phyloP scores from a whole-genome alignment of 495 filamentous ascomycete species.

The Entonaema liquescens region DNA sequence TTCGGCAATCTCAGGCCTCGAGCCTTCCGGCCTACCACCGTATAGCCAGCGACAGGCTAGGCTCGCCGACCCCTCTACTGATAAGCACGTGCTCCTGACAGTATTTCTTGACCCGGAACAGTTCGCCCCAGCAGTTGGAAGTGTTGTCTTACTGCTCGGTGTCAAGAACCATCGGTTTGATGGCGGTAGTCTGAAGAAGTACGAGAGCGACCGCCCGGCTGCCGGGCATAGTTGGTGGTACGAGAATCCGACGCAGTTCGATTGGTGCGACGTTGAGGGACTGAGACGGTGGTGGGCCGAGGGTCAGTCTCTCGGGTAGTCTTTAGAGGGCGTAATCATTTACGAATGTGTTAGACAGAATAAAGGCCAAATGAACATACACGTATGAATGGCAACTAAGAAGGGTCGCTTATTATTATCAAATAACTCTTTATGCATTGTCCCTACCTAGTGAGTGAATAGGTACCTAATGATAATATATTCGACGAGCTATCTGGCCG shows the following conservation, averaged over 20 bases:
- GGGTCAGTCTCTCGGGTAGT: conserved; percentile 2
- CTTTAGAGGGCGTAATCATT: not conserved
- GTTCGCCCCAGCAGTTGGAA: conserved; percentile 52
- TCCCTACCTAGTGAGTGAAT: not conserved
- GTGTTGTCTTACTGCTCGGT: conserved; percentile 54
- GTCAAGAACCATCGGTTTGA: conserved; percentile 60
- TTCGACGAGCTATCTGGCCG: not conserved
- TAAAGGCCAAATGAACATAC: not conserved
- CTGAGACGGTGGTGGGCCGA: conserved; percentile 53
- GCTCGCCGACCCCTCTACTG: conserved; percentile 52
- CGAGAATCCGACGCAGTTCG: conserved; percentile 46
- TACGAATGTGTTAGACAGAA: not conserved
- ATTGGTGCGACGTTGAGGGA: conserved; percentile 53
- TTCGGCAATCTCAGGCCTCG: conserved; percentile 49
- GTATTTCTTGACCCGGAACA: conserved; percentile 56
- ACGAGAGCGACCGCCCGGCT: conserved; percentile 49
- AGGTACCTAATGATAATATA: not conserved
- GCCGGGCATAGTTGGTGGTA: conserved; percentile 55
- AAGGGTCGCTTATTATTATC: too few relatives aligned
- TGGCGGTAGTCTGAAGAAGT: conserved; percentile 59
- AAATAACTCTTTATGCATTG: not conserved
- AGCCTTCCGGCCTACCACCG: conserved; percentile 51
- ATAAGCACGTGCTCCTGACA: conserved; percentile 54
- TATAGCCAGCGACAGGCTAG: conserved; percentile 53
- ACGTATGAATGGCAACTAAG: not conserved